Base-by-base conservation (phyloP, 2,329 filamentous ascomycete species). In the Penicillium sp. region DNA sequence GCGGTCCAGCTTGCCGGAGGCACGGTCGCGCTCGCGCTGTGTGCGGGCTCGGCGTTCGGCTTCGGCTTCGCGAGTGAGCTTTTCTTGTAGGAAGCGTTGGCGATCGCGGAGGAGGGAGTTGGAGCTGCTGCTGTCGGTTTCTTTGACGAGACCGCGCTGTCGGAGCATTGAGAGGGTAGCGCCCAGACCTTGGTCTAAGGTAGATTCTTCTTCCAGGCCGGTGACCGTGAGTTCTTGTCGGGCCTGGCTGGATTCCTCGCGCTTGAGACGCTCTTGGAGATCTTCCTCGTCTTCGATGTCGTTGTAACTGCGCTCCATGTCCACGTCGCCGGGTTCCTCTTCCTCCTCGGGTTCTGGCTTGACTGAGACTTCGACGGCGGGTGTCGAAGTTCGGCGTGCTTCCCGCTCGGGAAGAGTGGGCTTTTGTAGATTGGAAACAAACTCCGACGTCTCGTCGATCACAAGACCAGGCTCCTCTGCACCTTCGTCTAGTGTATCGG, bases 361-460 rank as follows among this genome's bases (percentile, higher is more conserved):
- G 27, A 60, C 50, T 37, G 49, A 36, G 13, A 60, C 47, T 19
- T 66, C 69, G 50, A 64, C 68, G 16, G 58, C 40, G 22, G 65
- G 52, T 7, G 73, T 73, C 22, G 66, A 71, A 59, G 74, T 70
- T 55, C 66, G 72, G 61, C 69, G 70, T 69, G 71, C 69, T 31
- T 75, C 83, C 69, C 83, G 77, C 75, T 89, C 78, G 71, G 83
- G 78, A 11, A 82, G 75, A 2, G 78, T 83, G 14, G 88, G 86
- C 59, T 89, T 89, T 70, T 89, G 89, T 56, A 99, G 78, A 55
- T 92, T 92, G 27, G 92, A 89, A 33, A 99, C 90, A 68, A 99
- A 99, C 69, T 96, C 93, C 0, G 92, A 92, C 0, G 94, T 96
- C 72, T 97, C 95, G 60, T 97, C 94, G 58, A 99, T 93, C n/a